Evolutionary conservation across 768 basidiomycete genomes (phyloP).

Genomic region (Russula emetica): DNA sequence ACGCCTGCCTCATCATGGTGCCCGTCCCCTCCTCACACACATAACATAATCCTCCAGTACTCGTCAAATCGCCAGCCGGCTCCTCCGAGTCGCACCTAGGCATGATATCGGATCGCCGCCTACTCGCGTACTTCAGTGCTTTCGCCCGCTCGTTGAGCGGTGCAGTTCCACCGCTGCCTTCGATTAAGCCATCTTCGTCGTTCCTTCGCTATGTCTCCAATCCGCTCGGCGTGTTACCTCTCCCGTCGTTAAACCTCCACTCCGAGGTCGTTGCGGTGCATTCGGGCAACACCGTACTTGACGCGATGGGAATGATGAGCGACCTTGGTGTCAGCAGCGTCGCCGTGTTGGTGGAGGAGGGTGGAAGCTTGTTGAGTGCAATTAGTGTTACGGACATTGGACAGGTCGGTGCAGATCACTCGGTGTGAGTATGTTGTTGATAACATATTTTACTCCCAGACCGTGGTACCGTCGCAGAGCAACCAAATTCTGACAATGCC

Average conservation of each 20-base stretch:
- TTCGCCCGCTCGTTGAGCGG: constrained; percentile 40
- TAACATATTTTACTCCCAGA: constrained; percentile 35
- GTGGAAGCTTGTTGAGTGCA: constrained; percentile 60
- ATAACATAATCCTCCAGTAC: constrained; percentile 37
- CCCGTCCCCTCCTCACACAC: background rate
- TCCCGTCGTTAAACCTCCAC: constrained; percentile 64
- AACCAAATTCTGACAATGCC: constrained; percentile 71
- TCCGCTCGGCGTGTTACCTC: constrained; percentile 50
- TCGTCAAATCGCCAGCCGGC: constrained; percentile 47
- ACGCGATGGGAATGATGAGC: constrained; percentile 84
- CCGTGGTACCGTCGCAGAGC: constrained; percentile 76
- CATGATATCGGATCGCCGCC: constrained; percentile 67
- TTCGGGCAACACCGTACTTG: constrained; percentile 59
- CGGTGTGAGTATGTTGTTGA: background rate
- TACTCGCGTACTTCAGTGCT: constrained; percentile 64
- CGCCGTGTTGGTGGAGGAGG: constrained; percentile 67
- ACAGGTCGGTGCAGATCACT: constrained; percentile 42
- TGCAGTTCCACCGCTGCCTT: constrained; percentile 8
- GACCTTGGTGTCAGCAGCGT: constrained; percentile 81
- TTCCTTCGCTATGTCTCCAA: constrained; percentile 47
- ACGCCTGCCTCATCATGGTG: constrained; percentile 15
- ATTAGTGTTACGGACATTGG: constrained; percentile 83
- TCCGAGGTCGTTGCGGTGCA: constrained; percentile 58
- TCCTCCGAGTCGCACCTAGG: constrained; percentile 52
- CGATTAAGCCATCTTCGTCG: constrained; percentile 11